Conservation (phyloP, 108 stramenopile species). For the Cyclostephanos tholiformis region DNA sequence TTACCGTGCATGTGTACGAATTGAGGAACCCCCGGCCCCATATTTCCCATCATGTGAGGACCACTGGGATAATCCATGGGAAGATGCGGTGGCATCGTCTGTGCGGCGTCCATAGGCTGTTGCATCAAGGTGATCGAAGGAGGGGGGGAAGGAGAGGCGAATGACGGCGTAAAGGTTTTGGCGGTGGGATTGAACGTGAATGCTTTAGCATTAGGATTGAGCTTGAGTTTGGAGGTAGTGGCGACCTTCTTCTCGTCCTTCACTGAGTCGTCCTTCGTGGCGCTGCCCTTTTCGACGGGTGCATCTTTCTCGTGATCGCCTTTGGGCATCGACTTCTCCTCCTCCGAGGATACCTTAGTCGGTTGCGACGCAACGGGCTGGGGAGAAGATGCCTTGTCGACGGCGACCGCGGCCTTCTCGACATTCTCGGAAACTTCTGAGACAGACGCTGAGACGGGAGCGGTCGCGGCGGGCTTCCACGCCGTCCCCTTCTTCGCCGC, state of each 20-base stretch:
- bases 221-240: constrained; percentile 56
- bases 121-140: constrained; percentile 32
- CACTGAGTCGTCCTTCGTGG: constrained; percentile 26
- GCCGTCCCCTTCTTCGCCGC: constrained; percentile 43
- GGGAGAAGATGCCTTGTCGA: constrained; percentile 17
- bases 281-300: constrained; percentile 10
- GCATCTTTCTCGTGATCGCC: not conserved
- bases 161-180: constrained; percentile 78
- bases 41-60: constrained; percentile 34
- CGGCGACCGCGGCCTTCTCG: not conserved
- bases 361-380: constrained; percentile 8
- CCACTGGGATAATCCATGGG: constrained; percentile 50
- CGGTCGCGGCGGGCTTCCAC: constrained; percentile 24
- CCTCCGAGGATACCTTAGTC: constrained; percentile 15
- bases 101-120: constrained; percentile 22
- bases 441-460: constrained; percentile 5
- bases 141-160: constrained; percentile 25
- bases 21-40: constrained; percentile 25
- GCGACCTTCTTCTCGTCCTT: constrained; percentile 44
- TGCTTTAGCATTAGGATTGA: constrained; percentile 82
- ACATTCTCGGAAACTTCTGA: constrained; percentile 19
- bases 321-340: constrained; percentile 27
- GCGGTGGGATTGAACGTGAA: constrained; percentile 81
- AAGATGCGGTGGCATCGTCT: constrained; percentile 46
- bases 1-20: constrained; percentile 37